These are phyloP conservation scores for Neurospora sp. DNA, from an alignment of 495 filamentous ascomycete species.

Conservation along the genomic window DNA sequence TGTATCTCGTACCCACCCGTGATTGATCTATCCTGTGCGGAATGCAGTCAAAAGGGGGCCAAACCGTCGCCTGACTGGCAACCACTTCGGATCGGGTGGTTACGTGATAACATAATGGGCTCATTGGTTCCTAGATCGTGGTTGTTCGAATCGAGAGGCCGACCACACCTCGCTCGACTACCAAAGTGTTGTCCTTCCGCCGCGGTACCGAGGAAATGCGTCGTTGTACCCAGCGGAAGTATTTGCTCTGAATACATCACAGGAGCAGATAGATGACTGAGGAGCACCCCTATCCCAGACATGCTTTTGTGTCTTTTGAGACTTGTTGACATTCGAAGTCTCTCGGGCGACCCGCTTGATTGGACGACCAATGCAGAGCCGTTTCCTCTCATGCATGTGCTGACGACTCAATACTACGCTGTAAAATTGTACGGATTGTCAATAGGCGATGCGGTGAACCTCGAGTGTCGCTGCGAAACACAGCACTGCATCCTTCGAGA, in stretches of 20 bases:
- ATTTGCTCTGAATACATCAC: not conserved
- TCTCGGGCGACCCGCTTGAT: slow-evolving; percentile 3
- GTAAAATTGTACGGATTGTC: slow-evolving; percentile 7
- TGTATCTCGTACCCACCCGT: not conserved
- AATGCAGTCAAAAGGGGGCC: not conserved
- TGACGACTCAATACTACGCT: slow-evolving; percentile 12
- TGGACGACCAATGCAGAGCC: slow-evolving; percentile 12
- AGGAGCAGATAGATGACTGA: not conserved
- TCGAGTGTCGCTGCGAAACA: not conserved
- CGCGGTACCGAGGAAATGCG: not conserved
- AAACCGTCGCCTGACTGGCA: not conserved
- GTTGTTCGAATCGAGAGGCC: not conserved
- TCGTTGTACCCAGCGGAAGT: not conserved
- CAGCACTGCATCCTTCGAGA: not conserved
- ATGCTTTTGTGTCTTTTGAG: not conserved
- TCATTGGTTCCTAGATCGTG: not conserved
- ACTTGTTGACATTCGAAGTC: not conserved
- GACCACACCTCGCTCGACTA: not conserved
- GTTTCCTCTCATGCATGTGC: slow-evolving; percentile 14
- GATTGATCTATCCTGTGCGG: not conserved
- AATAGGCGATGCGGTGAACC: slow-evolving; percentile 1
- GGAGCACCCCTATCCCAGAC: not conserved
- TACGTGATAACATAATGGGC: not conserved
- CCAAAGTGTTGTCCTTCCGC: not conserved
- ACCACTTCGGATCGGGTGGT: not conserved